Conservation (phyloP, 2,329 filamentous ascomycete genomes). For the Paracorniculantispora psalliotae region DNA sequence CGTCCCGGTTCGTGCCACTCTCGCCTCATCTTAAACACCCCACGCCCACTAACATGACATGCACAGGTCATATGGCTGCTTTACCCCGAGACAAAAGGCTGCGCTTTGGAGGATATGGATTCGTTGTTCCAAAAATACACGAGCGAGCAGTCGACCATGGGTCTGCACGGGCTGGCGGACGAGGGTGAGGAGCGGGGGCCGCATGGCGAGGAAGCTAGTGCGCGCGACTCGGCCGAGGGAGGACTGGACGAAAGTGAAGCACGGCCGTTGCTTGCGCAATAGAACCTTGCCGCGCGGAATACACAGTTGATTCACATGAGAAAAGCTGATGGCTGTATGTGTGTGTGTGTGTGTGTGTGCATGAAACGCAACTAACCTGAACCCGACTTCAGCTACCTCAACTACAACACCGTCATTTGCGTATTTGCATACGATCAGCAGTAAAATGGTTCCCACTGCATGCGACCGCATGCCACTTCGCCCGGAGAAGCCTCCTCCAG, state of each 20-base stretch:
- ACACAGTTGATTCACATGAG: not conserved
- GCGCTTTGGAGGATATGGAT: constrained; percentile 41
- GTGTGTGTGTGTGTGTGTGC: not conserved
- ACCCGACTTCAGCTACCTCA: not conserved
- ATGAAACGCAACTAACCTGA: not conserved
- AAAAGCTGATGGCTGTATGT: too few species aligned
- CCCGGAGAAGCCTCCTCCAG: not conserved
- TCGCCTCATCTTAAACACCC: not conserved
- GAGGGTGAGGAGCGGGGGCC: not conserved
- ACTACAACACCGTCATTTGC: not conserved
- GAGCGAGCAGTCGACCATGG: not conserved
- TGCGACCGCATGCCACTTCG: not conserved
- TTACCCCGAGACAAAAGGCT: constrained; percentile 42
- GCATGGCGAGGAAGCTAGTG: not conserved
- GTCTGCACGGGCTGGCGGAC: not conserved
- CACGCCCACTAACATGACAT: not conserved
- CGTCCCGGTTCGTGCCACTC: constrained; percentile 33
- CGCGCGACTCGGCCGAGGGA: not conserved
- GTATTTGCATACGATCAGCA: not conserved
- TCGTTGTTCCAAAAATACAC: constrained; percentile 29
- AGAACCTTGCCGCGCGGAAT: not conserved
- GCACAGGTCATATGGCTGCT: constrained; percentile 35
- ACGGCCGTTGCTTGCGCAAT: not conserved
- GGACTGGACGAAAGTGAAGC: not conserved
- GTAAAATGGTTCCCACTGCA: not conserved